Percentiles rank a stretch among this genome's conserved stretches.
Evolutionary conservation across 441 rosid species (phyloP).

Genomic region (Manihot esculenta): DNA sequence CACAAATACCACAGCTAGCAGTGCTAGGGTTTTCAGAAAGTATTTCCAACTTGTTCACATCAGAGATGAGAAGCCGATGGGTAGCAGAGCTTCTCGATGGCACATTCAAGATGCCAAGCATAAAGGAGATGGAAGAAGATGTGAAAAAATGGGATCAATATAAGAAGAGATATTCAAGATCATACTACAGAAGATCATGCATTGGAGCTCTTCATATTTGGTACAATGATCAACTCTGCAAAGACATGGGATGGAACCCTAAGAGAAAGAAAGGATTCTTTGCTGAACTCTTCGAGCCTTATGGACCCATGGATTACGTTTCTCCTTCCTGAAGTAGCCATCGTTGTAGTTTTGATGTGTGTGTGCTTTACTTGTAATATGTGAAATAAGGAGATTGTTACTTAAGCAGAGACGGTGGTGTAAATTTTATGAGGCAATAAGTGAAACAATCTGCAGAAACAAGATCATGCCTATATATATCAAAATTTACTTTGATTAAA

Average conservation of each 20-base stretch:
- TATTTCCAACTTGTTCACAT: constrained; percentile 27
- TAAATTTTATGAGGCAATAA: too few species aligned
- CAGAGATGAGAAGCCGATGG: constrained; percentile 40
- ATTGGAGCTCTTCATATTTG: constrained; percentile 32
- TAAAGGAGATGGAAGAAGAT: constrained; percentile 16
- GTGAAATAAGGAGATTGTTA: too few species aligned
- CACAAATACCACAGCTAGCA: constrained; percentile 41
- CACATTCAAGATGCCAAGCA: background rate
- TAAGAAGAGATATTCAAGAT: constrained; percentile 23
- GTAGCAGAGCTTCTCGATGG: constrained; percentile 36
- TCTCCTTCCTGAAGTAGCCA: background rate
- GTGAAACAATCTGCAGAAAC: too few species aligned
- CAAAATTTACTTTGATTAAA: too few species aligned
- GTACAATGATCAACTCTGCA: constrained; percentile 54
- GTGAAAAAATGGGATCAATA: constrained; percentile 11
- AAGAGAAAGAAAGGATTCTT: constrained; percentile 46
- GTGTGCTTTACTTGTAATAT: too few species aligned
- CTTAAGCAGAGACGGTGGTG: too few species aligned
- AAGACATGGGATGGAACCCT: constrained; percentile 59
- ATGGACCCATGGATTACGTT: constrained; percentile 36
- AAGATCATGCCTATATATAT: too few species aligned
- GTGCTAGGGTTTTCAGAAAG: constrained; percentile 40
- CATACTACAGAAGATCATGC: constrained; percentile 30
- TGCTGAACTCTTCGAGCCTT: constrained; percentile 50
- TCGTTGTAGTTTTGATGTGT: too few species aligned